Base-by-base conservation (phyloP, 2,329 filamentous ascomycete genomes). In the Aaosphaeria arxii region DNA sequence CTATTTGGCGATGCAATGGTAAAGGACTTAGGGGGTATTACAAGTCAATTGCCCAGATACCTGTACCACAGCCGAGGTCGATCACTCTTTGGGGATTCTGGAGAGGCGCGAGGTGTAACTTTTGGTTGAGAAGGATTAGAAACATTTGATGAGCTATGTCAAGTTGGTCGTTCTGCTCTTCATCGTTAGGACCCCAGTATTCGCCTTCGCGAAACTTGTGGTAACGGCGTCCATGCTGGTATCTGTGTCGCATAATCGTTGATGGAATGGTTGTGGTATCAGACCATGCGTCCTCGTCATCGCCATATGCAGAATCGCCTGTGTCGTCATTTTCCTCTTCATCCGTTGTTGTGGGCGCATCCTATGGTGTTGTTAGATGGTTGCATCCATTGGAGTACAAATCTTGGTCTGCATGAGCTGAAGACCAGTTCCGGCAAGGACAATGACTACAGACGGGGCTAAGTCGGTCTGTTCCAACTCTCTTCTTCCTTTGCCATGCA, bases 71-170 rank as follows among this genome's bases (percentile, higher is more conserved):
- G 30, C 41, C 41, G 6, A 43, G 6, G 29, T 43, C 41, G 9
- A 43, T 30, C 11, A 43, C 41, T 11, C 5, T 71, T 72, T 6
- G 74, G 51, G 33, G 45, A 6, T 54, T 36, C 2, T 43, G 30
- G 17, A 64, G 57, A 0, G 63, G 63, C 2, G 62, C 61, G 13
- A 62, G 45, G 33, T 46, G 45, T 7, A 66, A 39, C 44, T 62
- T 54, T 32, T 57, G 58, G 33, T 58, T 53, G 4, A 64, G 58
- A 32, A 62, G 32, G 32, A 66, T 53, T 7, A 53, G 51, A 29
- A 47, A 63, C 28, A 63, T 62, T 30, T 64, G 60, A 38, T 64
- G 64, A 11, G 69, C 67, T 36, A 76, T 64, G 52, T 74, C 72
- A 39, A 71, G 62, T 33, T 69, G 59, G 52, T 75, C 63, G 42